Base-by-base conservation (phyloP, 371 early-diverging fungal genomes). In the Apophysomyces sp. region DNA sequence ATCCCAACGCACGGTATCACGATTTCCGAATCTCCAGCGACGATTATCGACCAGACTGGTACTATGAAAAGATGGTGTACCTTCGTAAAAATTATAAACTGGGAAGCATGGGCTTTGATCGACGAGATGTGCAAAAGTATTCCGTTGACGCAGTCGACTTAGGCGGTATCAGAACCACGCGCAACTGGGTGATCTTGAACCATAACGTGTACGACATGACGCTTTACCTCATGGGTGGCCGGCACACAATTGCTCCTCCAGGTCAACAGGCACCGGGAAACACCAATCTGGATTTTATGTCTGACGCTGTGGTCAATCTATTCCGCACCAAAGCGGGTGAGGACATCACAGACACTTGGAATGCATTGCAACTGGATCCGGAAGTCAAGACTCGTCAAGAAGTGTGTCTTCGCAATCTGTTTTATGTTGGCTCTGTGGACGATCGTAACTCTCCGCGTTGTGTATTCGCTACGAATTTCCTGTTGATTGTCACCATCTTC, bases 391-490 rank as follows among this genome's bases (percentile, higher is more conserved):
- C 52, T 18, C 28, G 57, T 18, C 74, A 76, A 60, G 39, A 67
- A 21, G 70, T 67, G 6, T 96, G 96, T 74, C 72, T 96, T 65
- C 84, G 88, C 57, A 83, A 86, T 55, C 78, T 89, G 18, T 94
- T 93, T 69, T 92, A 88, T 64, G 88, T 84, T 32, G 97, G 96
- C 28, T 81, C 87, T 2, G 74, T 95, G 41, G 96, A 95, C 77
- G 78, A 86, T 57, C 89, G 96, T 44, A 82, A 87, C 55, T 83
- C 88, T 8, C 68, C 84, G 37, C 79, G 78, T 61, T 96, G 97
- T 74, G 81, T 87, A 57, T 88, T 95, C 68, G 86, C 93, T 30
- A 89, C 92, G 70, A 93, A 89, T 74, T 80, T 95, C 11, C 67
- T 95, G 52, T 76, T 95, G 21, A 89, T 82, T 27, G 80, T 88